Base-by-base conservation (phyloP, 768 basidiomycete genomes). In the Boletus insuetus region DNA sequence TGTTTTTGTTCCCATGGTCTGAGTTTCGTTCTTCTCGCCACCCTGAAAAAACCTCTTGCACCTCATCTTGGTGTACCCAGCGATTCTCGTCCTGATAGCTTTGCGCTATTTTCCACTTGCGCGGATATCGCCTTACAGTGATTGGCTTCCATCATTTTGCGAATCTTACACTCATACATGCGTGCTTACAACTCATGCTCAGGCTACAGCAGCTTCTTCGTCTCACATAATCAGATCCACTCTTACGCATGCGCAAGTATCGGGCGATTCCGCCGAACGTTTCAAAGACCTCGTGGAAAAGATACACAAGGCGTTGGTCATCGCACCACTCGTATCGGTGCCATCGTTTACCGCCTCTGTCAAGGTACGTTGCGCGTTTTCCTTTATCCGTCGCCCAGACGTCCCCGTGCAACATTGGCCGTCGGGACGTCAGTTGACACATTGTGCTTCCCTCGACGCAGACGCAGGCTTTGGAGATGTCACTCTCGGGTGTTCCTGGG, bases 291-390 rank as follows among this genome's bases (percentile, higher is more conserved):
- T 89, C 16, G 76, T 87, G 24, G 70, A 78, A n/a, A 82, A 77
- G 56, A 90, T 92, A 49, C 87, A 91, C 63, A 78, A 79, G 50
- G 79, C 81, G 19, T 74, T 92, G 24, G 77, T 81, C 6, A 77
- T 89, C 61, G 78, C 79, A 14, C 87, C 88, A 9, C 69, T 77
- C 5, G 66, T 78, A 35, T 78, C 82, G 17, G 73, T 75, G 19
- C 47, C 68, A 46, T 53, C 45, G 12, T 26, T 16, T 19, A 9
- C 46, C 43, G 20, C 47, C 32, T 48, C 55, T 37, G 32, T 49
- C 39, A 54, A 49, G 58, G 67, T 69, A 44, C 8, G 68, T 55
- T 35, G 40, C 49, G 26, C 38, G 34, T 57, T 52, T 48, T 47
- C 38, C 4, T 54, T 50, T 49, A 35, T 4, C 34, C 14, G 39